phyloP scores from a whole-genome alignment of 345 rosid genomes.

The Arabidopsis thaliana region TAIR10.1 NC_003070.9:23059001-23059500 shows the following conservation, averaged over 20 bases:
- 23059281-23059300: neutral
- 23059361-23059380: neutral
- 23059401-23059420: neutral
- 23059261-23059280: constrained; percentile 10
- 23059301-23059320: neutral
- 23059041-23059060: neutral
- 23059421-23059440: neutral
- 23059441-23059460: neutral
- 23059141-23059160: neutral
- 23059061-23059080: neutral
- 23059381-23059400: neutral
- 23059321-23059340: neutral
- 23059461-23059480: neutral
- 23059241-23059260: neutral
- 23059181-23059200: neutral
- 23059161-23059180: neutral
- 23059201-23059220: neutral
- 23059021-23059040: neutral
- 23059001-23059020: constrained; percentile 66
- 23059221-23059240: neutral
- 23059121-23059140: neutral
- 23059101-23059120: neutral
- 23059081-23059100: neutral
- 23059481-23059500: neutral
- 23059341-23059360: constrained; percentile 2